Base-by-base conservation (phyloP, 495 filamentous ascomycete genomes). In the Haplographium delicatum region DNA sequence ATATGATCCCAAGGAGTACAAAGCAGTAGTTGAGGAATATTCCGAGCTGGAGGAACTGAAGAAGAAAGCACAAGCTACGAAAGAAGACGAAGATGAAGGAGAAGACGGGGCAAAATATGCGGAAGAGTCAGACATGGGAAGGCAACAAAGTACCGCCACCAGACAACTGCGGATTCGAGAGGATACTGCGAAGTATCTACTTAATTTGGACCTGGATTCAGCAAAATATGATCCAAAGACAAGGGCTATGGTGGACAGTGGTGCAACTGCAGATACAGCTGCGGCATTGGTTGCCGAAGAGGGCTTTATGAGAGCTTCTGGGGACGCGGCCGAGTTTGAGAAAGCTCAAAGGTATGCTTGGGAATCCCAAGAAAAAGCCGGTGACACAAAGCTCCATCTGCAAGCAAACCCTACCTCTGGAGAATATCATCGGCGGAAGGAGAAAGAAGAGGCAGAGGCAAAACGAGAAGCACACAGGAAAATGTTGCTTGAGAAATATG, bases 191-290 rank as follows among this genome's bases (percentile, higher is more conserved):
- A 97, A 97, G 63, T 98, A 98, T 63, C 71, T 98, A 5, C 72
- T 96, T 0, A 96, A 96, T 60, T 76, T 98, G 4, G 93, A 97
- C 59, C 78, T 94, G 2, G 93, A 98, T 58, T 96, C 91, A 0
- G 94, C 93, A 10, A 95, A 96, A 62, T 98, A 98, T 67, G 94
- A 98, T 61, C 93, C 93, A 0, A 98, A 98, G 63, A 97, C 91
- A 27, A 80, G 93, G 50, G 85, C 88, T 4, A 95, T 98, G 83
- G 85, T 95, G 4, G 91, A 96, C 54, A 79, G 80, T 56, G 91
- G 91, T 27, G 91, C 87, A 5, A 86, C 87, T 30, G 72, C 72
- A 3, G 90, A 97, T 69, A 80, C 84, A 55, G 88, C 91, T 4
- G 85, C 94, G 15, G 83, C 85, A 8, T 72, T 96, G 28, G 90